Evolutionary conservation across 2,329 filamentous ascomycete species (phyloP).

Genomic region (Aspergillus uvarum): DNA sequence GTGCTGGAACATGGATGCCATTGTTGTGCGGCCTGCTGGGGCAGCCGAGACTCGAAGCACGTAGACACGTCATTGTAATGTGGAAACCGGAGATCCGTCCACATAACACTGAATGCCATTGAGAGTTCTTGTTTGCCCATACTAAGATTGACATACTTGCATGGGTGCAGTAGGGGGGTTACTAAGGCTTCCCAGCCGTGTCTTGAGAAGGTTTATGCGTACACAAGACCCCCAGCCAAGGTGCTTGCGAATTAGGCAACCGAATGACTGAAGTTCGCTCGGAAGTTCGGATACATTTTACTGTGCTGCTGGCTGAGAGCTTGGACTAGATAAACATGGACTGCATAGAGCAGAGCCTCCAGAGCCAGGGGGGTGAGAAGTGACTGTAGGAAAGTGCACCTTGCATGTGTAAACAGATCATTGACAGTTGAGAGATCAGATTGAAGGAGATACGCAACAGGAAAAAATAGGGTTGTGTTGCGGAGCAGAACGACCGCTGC

Average conservation of each 20-base stretch:
- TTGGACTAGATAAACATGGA: not conserved
- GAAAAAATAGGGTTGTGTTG: not conserved
- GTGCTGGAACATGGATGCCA: not conserved
- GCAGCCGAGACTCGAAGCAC: not conserved
- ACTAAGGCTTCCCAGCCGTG: not conserved
- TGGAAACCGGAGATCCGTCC: not conserved
- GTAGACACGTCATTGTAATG: not conserved
- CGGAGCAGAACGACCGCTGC: not conserved
- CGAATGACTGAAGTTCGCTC: not conserved
- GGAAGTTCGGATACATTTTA: not conserved
- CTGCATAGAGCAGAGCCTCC: not conserved
- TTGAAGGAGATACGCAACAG: not conserved
- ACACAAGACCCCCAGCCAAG: not conserved
- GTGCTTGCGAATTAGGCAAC: not conserved
- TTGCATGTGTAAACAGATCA: not conserved
- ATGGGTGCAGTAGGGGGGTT: not conserved
- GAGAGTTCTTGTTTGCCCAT: not conserved
- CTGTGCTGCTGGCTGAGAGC: too few relatives aligned
- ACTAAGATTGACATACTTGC: not conserved
- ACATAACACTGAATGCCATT: not conserved
- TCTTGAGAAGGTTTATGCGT: not conserved
- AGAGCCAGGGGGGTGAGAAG: not conserved
- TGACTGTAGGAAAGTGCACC: not conserved
- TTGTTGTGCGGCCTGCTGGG: not conserved
- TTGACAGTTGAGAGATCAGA: not conserved